Base-by-base conservation (phyloP, 2,329 filamentous ascomycete species). In the Neoarthrinium moseri region DNA sequence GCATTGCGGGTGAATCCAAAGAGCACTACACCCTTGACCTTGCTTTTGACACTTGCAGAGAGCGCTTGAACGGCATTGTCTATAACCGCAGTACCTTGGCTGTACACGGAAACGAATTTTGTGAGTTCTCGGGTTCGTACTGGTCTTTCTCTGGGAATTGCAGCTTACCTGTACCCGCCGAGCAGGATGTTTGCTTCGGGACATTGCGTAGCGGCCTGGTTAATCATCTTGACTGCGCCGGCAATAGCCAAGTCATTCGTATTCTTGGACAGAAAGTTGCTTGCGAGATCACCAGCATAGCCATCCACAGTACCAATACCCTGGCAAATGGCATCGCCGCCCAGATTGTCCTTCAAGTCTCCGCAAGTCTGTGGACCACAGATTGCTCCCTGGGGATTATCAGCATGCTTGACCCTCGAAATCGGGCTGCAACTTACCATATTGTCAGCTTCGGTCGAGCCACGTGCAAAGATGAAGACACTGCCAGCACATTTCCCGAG, bases 21-120 rank as follows among this genome's bases (percentile, higher is more conserved):
- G 4, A 68, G 59, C 12, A 64, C 66, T 8, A 66, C 64, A 2
- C 57, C 67, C n/a, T 58, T 57, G 50, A 70, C 59, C 40, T 58
- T 56, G n/a, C 49, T 44, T 39, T 59, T 56, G 13, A 61, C 46
- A 2, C 39, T 50, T 6, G 43, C 12, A 10, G 47, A 38, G 1
- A 70, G 48, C 2, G 52, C 55, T 42, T 68, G 59, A 26, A 71
- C 54, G 5, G 68, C 60, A n/a, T 63, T 60, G 44, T 68, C 61
- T 10, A 67, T 67, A 22, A 71, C 61, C 3, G 68, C 68, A 8
- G 63, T 62, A 26, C 68, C 68, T 59, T 70, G 55, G 40, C 57
- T 61, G 20, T 43, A 29, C 39, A 18, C 22, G 3, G 8, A 35
- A 35, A 13, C 8, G 33, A 22, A 6, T 20, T 35, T 35, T 61